These are phyloP conservation scores for Dactylonectria estremocensis DNA, from an alignment of 2,329 filamentous ascomycete species.

Conservation along the genomic window DNA sequence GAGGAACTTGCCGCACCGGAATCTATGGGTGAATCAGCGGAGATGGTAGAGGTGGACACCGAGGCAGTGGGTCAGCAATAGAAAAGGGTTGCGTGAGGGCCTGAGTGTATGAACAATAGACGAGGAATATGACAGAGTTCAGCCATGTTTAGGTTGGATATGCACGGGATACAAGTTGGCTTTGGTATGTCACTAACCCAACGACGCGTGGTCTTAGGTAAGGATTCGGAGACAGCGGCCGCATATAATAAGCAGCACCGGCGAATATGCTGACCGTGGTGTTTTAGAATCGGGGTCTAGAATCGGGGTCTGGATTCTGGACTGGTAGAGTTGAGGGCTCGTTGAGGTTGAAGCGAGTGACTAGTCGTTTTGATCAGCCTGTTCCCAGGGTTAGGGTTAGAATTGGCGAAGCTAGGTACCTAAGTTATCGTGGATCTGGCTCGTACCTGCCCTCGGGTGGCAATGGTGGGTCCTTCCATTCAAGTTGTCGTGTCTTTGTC, in stretches of 20 bases:
- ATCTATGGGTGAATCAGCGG: conserved; percentile 51
- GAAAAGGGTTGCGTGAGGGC: conserved; percentile 8
- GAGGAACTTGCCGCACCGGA: conserved; percentile 65
- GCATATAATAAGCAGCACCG: background rate
- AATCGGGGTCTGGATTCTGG: background rate
- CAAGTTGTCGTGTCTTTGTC: background rate
- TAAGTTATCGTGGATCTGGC: background rate
- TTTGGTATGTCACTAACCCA: background rate
- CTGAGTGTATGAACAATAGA: conserved; percentile 19
- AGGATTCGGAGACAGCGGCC: conserved; percentile 2
- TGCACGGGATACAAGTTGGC: background rate
- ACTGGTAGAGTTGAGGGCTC: background rate
- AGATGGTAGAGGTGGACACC: conserved; percentile 6
- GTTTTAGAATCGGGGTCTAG: too few relatives aligned
- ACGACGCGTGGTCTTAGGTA: background rate
- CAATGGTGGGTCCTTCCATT: too few relatives aligned
- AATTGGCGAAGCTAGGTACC: background rate
- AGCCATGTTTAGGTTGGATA: background rate
- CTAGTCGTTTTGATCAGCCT: background rate
- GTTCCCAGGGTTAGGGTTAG: conserved; percentile 33
- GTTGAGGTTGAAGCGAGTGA: background rate
- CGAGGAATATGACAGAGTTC: background rate
- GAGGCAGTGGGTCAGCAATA: conserved; percentile 8
- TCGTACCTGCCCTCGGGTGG: too few relatives aligned
- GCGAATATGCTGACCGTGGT: background rate